These are phyloP conservation scores for Metroxylon sagu DNA, from an alignment of 176 grass and related monocot species.

Conservation along the genomic window DNA sequence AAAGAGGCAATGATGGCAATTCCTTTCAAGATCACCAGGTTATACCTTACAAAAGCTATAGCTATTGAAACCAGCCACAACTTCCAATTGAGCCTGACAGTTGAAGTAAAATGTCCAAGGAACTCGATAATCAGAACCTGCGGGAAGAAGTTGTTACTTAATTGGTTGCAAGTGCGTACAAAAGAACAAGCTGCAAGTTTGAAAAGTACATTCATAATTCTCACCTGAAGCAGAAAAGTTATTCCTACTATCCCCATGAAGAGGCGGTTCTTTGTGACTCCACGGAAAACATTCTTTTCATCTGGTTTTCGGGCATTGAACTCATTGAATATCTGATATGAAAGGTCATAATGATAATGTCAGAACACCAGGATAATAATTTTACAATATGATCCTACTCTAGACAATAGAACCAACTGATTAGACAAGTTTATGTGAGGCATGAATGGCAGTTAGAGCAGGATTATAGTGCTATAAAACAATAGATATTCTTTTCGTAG, in stretches of 20 bases:
- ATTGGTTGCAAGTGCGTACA: not conserved
- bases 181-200: too few relatives aligned
- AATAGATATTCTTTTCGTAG: too few relatives aligned
- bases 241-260: constrained; percentile 57
- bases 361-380: too few relatives aligned
- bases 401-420: too few relatives aligned
- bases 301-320: constrained; percentile 85
- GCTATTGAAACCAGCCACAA: constrained; percentile 73
- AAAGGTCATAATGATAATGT: not conserved
- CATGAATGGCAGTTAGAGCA: too few relatives aligned
- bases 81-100: constrained; percentile 73
- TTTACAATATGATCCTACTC: too few relatives aligned
- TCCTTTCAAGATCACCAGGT: too few relatives aligned
- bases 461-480: too few relatives aligned
- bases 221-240: constrained; percentile 76
- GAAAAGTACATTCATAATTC: not conserved
- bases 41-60: constrained; percentile 10
- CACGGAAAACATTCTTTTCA: constrained; percentile 77
- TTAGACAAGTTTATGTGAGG: too few relatives aligned
- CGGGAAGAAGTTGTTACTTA: not conserved
- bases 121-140: constrained; percentile 82
- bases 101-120: constrained; percentile 77
- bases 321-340: constrained; percentile 75
- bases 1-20: too few relatives aligned
- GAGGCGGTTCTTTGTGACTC: constrained; percentile 54